phyloP scores from a whole-genome alignment of 805 yeast species.

The Candida multigemmis region DNA sequence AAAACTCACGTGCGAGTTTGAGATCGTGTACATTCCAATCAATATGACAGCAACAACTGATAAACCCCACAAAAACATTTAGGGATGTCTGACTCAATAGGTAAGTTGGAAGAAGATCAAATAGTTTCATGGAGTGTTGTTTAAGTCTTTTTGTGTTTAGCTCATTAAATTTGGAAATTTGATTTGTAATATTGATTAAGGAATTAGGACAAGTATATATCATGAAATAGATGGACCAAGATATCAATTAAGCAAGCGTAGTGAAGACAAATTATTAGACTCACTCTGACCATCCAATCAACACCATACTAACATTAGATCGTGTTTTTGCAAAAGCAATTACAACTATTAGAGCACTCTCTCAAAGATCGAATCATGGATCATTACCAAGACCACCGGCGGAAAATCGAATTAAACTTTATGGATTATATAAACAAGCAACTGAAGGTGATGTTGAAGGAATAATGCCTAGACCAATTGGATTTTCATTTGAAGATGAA shows the following conservation, averaged over 20 bases:
- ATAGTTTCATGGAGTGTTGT: slow-evolving; percentile 1
- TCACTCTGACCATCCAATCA: not conserved
- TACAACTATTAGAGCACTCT: slow-evolving; percentile 64
- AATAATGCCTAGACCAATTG: slow-evolving; percentile 57
- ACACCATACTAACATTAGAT: slow-evolving; percentile 27
- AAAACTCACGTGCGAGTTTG: too few species aligned
- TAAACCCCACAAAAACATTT: too few species aligned
- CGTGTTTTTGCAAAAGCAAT: slow-evolving; percentile 79
- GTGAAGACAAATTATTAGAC: too few species aligned
- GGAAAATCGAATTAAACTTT: slow-evolving; percentile 55
- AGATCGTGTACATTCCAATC: too few species aligned
- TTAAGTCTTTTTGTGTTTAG: too few species aligned
- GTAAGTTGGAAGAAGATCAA: too few species aligned
- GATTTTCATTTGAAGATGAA: slow-evolving; percentile 51
- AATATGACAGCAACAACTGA: too few species aligned
- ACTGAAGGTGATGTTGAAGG: slow-evolving; percentile 79
- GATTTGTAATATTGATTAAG: too few species aligned
- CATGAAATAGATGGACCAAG: too few species aligned
- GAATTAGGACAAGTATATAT: too few species aligned
- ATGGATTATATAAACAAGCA: slow-evolving; percentile 83
- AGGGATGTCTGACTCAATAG: slow-evolving; percentile 42
- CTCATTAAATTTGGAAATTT: too few species aligned
- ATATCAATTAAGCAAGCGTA: too few species aligned
- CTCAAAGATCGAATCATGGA: slow-evolving; percentile 53
- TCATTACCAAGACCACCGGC: slow-evolving; percentile 72